Evolutionary conservation across 805 yeast genomes (phyloP).

Genomic region (Candida sakaeoensis): DNA sequence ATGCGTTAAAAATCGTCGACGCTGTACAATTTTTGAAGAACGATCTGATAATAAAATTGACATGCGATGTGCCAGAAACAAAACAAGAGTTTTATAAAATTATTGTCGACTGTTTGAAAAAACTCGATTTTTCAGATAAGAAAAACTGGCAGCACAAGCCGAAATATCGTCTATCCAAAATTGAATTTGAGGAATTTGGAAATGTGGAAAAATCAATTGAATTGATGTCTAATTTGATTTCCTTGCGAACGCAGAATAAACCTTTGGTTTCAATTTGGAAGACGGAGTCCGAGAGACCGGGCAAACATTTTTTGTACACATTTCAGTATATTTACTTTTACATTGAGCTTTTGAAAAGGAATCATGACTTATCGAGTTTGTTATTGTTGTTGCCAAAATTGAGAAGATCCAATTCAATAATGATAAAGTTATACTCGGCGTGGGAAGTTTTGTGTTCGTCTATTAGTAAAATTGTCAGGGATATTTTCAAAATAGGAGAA

Average conservation of each 20-base stretch:
- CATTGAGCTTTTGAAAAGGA: slow-evolving; percentile 49
- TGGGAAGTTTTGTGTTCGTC: slow-evolving; percentile 63
- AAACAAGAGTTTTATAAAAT: slow-evolving; percentile 28
- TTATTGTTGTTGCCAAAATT: slow-evolving; percentile 64
- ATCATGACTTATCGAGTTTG: slow-evolving; percentile 57
- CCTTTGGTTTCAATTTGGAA: slow-evolving; percentile 87
- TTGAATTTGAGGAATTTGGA: slow-evolving; percentile 51
- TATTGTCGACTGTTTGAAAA: slow-evolving; percentile 45
- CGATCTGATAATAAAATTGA: slow-evolving; percentile 26
- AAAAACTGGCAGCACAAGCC: slow-evolving; percentile 93
- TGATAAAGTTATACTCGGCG: slow-evolving; percentile 58
- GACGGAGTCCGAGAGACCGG: slow-evolving; percentile 87
- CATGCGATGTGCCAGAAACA: slow-evolving; percentile 1
- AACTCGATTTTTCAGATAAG: slow-evolving; percentile 58
- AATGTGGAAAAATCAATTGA: slow-evolving; percentile 54
- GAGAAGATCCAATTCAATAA: slow-evolving; percentile 73
- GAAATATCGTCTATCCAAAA: slow-evolving; percentile 62
- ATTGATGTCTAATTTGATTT: slow-evolving; percentile 61
- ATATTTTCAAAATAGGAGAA: slow-evolving; percentile 38
- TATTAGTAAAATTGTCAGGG: slow-evolving; percentile 50
- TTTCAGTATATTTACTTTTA: slow-evolving; percentile 64
- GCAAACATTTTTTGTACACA: slow-evolving; percentile 82
- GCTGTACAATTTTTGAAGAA: slow-evolving; percentile 40
- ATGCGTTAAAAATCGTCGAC: slow-evolving; percentile 25
- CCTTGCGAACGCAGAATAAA: slow-evolving; percentile 64